A percentile compares a stretch with the other conserved stretches of the same genome.
These are phyloP conservation scores for Phytophthora fragariae DNA, from an alignment of 352 stramenopile species.

Conservation along the genomic window DNA sequence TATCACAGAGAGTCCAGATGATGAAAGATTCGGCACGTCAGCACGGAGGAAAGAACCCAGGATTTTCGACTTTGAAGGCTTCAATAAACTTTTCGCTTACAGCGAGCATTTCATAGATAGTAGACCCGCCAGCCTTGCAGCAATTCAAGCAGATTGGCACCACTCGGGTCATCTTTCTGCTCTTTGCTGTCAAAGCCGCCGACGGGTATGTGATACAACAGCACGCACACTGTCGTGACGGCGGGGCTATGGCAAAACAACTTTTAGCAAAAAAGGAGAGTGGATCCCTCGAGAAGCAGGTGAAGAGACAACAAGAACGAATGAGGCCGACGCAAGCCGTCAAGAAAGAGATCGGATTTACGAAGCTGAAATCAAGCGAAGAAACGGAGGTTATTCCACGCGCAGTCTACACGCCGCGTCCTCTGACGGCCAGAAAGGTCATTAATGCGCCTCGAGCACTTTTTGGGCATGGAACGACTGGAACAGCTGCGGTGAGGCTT, in stretches of 20 bases:
- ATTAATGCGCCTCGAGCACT: neutral
- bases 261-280: slow-evolving; percentile 17
- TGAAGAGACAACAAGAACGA: slow-evolving; percentile 5
- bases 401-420: neutral
- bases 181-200: slow-evolving; percentile 22
- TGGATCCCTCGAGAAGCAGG: neutral
- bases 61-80: slow-evolving; percentile 30
- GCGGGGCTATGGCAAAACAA: slow-evolving; percentile 7
- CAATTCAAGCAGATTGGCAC: slow-evolving; percentile 29
- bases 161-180: slow-evolving; percentile 25
- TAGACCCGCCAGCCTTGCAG: slow-evolving; percentile 12
- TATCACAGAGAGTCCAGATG: slow-evolving; percentile 4
- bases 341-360: neutral
- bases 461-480: neutral
- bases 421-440: neutral
- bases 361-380: neutral
- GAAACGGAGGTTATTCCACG: neutral
- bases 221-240: slow-evolving; percentile 29
- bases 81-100: slow-evolving; percentile 33
- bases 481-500: neutral
- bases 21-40: slow-evolving; percentile 11
- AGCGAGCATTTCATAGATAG: slow-evolving; percentile 36
- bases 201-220: slow-evolving; percentile 35
- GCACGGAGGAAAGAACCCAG: slow-evolving; percentile 12
- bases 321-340: neutral